Evolutionary conservation across 805 yeast genomes (phyloP).

Genomic region (Blastobotrys peoriensis): DNA sequence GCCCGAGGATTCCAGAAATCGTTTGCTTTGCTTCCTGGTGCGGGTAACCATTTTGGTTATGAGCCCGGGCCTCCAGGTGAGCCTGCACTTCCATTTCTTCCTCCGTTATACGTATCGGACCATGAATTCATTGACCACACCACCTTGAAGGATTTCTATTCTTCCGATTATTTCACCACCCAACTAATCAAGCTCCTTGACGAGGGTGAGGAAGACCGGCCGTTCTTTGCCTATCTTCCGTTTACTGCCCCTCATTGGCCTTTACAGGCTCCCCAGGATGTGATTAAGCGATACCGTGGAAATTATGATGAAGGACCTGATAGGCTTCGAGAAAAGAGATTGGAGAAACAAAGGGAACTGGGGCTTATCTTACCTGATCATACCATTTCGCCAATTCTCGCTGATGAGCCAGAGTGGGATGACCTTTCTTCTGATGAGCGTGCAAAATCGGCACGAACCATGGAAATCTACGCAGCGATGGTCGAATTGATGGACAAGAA

Average conservation of each 20-base stretch:
- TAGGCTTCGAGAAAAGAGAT: conserved; percentile 35
- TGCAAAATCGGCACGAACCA: conserved; percentile 36
- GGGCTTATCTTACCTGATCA: conserved; percentile 43
- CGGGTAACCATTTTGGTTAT: conserved; percentile 49
- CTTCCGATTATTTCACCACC: conserved; percentile 40
- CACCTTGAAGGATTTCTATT: conserved; percentile 43
- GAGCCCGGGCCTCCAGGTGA: too few species aligned
- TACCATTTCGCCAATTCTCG: conserved; percentile 26
- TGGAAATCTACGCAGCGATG: conserved; percentile 59
- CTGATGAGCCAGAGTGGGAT: conserved; percentile 37
- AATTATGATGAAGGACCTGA: conserved; percentile 45
- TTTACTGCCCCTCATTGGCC: conserved; percentile 66
- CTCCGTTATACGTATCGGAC: conserved; percentile 37
- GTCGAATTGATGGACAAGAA: conserved; percentile 48
- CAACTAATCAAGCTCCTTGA: conserved; percentile 35
- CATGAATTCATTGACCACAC: conserved; percentile 29
- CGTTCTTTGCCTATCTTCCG: conserved; percentile 49
- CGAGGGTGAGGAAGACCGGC: conserved; percentile 33
- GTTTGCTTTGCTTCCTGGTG: conserved; percentile 48
- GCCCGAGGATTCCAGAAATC: conserved; percentile 46
- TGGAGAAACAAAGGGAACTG: conserved; percentile 35
- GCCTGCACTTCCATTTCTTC: too few species aligned
- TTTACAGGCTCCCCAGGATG: conserved; percentile 49
- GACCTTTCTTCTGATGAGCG: conserved; percentile 37
- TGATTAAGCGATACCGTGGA: conserved; percentile 42